These are phyloP conservation scores for Mesembryanthemum crystallinum DNA, from an alignment of 148 eudicot species.

Conservation along the genomic window DNA sequence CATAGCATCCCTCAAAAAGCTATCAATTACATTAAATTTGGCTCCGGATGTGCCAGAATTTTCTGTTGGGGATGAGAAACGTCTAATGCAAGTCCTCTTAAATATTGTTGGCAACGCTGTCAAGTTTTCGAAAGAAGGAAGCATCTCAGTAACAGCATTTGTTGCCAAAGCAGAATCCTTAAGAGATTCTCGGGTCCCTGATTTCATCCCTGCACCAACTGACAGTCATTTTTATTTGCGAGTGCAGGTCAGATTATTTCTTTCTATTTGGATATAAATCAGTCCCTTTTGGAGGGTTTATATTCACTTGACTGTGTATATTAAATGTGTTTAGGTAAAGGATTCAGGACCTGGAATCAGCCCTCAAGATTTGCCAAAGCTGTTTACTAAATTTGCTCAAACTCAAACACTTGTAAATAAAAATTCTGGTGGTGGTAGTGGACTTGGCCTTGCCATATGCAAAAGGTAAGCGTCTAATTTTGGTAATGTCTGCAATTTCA, in stretches of 20 bases:
- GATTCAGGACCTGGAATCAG: constrained; percentile 84
- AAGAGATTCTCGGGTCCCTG: constrained; percentile 66
- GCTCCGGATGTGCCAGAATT: constrained; percentile 68
- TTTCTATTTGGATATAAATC: background rate
- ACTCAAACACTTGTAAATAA: constrained; percentile 42
- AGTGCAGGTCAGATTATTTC: constrained; percentile 59
- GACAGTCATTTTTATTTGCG: constrained; percentile 69
- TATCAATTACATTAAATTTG: constrained; percentile 51
- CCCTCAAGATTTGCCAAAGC: constrained; percentile 79
- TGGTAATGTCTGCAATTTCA: background rate
- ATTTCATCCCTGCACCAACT: constrained; percentile 53
- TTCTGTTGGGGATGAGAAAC: constrained; percentile 84
- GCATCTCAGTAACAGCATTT: constrained; percentile 55
- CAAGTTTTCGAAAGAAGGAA: constrained; percentile 86
- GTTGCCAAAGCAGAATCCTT: constrained; percentile 61
- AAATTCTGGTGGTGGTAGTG: constrained; percentile 62
- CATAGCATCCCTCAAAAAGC: constrained; percentile 71
- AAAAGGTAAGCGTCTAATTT: constrained; percentile 49
- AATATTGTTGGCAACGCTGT: constrained; percentile 88
- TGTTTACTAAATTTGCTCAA: constrained; percentile 78
- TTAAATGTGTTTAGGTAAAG: constrained; percentile 55
- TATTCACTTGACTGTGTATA: constrained; percentile 3
- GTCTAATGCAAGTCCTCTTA: constrained; percentile 77
- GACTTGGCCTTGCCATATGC: constrained; percentile 92
- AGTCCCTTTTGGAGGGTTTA: background rate